Conservation (phyloP, 768 basidiomycete species). For the Podaxis pistillaris region DNA sequence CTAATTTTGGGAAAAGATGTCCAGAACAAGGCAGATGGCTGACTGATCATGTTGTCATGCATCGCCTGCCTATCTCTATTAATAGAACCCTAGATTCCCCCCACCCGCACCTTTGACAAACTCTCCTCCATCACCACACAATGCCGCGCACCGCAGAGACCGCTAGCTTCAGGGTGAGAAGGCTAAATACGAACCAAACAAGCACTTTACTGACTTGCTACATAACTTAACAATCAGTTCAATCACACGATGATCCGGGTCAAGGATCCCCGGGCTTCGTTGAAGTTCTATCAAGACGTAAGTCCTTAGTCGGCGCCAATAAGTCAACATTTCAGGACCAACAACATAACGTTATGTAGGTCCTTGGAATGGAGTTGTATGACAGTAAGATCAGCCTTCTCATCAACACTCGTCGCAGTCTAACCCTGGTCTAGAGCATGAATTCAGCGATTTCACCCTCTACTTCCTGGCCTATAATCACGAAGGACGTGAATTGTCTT, state of each 20-base stretch:
- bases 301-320: constrained; percentile 15
- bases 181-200: constrained; percentile 1
- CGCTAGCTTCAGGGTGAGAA: constrained; percentile 56
- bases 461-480: constrained; percentile 86
- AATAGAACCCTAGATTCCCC: not conserved
- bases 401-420: constrained; percentile 9
- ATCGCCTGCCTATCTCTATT: not conserved
- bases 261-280: constrained; percentile 80
- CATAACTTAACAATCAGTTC: constrained; percentile 40
- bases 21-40: not conserved
- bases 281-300: constrained; percentile 79
- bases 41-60: not conserved
- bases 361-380: constrained; percentile 77
- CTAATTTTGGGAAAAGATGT: not conserved
- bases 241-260: constrained; percentile 90
- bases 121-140: constrained; percentile 13
- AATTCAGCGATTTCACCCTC: constrained; percentile 64
- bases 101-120: not conserved
- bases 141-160: constrained; percentile 70
- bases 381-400: constrained; percentile 35
- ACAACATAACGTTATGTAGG: constrained; percentile 25
- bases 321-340: not conserved
- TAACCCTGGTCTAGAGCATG: constrained; percentile 39
- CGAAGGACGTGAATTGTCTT: constrained; percentile 45
- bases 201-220: not conserved